Evolutionary conservation across 306 rosid genomes (phyloP), one percentile per base, ranked within the genome.

Genomic region (Adenanthera pavonina): DNA sequence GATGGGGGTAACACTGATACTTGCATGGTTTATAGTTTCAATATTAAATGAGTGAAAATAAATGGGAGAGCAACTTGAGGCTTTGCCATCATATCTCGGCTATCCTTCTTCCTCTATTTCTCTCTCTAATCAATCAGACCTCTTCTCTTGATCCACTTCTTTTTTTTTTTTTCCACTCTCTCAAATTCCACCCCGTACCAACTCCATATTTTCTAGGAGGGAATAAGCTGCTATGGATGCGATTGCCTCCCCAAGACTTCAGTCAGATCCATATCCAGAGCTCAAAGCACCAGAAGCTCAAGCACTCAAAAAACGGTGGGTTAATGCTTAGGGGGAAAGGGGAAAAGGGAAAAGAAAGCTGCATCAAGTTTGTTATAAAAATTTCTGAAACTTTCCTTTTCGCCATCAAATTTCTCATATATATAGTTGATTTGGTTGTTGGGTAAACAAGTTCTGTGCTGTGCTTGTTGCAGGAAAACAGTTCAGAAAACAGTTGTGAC

Each of bases 401-500:
- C 30, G 30, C 9, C 8, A 44, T 44, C 48, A 44, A 14, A 11
- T 11, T 11, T 73, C n/a, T 52, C 41, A 11, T 46, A 10, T 25
- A 25, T 25, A 3, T 38, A 38, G 41, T 52, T 69, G 36, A 61
- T 72, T 48, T 62, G 53, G 30, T 4, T 56, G 71, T 5, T 80
- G 0, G 52, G 4, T 72, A 6, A 33, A 20, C 61, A 43, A 52
- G 69, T 79, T 64, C 46, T 51, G 67, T 79, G 65, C 2, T 74
- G 41, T 77, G 72, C 88, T 52, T 82, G 62, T 80, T 72, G 46
- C 83, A 92, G 97, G 88, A 94, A 90, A 79, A 68, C 78, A 85
- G 84, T 80, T 78, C 82, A 94, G 87, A 94, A 91, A 83, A 92
- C 86, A 35, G 97, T 90, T 44, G 92, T 94, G 13, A 79, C 54